These are phyloP conservation scores for Penicillium coffeae DNA, from an alignment of 495 filamentous ascomycete species.

Conservation along the genomic window DNA sequence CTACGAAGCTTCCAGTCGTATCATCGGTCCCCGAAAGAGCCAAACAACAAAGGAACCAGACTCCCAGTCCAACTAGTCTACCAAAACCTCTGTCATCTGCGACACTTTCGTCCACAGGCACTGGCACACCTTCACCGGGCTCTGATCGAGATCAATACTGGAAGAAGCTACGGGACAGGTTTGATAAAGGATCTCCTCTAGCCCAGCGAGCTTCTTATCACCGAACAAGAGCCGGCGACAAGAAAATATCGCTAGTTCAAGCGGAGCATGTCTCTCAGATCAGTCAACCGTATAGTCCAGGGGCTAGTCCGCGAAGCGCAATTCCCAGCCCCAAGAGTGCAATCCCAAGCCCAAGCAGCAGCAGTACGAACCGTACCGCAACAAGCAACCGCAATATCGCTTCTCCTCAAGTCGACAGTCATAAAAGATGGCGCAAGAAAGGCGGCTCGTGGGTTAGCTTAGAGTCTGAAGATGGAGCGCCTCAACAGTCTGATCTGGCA, in stretches of 20 bases:
- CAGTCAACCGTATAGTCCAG: background rate
- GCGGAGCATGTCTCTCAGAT: background rate
- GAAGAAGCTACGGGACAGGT: conserved; percentile 28
- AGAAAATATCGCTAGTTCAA: background rate
- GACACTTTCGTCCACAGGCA: conserved; percentile 9
- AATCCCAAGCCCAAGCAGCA: conserved; percentile 2
- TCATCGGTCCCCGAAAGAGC: conserved; percentile 18
- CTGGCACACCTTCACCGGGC: conserved; percentile 15
- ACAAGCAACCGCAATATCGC: conserved; percentile 6
- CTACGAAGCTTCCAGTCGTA: conserved; percentile 35
- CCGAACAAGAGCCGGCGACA: conserved; percentile 10
- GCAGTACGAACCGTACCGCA: conserved; percentile 8
- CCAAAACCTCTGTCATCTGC: conserved; percentile 14
- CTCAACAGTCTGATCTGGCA: conserved; percentile 17
- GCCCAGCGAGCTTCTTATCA: conserved; percentile 11
- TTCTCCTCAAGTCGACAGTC: conserved; percentile 7
- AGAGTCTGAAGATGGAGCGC: conserved; percentile 12
- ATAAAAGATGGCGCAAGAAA: conserved; percentile 23
- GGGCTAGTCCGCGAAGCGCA: background rate
- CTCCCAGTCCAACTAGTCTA: conserved; percentile 19
- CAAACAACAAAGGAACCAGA: conserved; percentile 16
- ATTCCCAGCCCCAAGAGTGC: background rate
- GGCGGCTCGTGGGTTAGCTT: conserved; percentile 23
- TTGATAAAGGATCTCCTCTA: conserved; percentile 27
- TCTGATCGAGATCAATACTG: conserved; percentile 30